Base-by-base conservation (phyloP, 768 basidiomycete genomes). In the Amanita exitialis region DNA sequence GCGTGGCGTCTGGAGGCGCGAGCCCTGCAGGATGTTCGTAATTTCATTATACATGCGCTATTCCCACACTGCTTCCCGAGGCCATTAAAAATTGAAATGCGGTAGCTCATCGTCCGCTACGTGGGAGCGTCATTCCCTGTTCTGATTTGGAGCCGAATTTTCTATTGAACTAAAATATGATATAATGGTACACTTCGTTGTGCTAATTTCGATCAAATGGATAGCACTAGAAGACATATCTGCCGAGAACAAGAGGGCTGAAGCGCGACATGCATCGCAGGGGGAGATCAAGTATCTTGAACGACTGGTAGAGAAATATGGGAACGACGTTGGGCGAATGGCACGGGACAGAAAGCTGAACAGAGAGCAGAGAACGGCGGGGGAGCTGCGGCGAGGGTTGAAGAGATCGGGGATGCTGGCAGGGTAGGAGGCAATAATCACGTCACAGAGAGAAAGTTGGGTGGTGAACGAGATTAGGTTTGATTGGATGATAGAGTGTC, bases 291-390 rank as follows among this genome's bases (percentile, higher is more conserved):
- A 65, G 41, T 88, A 85, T 65, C 71, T 98, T 38, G 64, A 69
- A 52, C 68, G 75, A 38, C 74, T 98, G 25, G 78, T 89, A 10
- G 64, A 65, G 37, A 83, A 77, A 64, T 72, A 97, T 66, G 87
- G 83, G 1, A 68, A 73, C 27, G 83, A 97, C 67, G 67, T 83
- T 20, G 75, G 78, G 25, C 71, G 66, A 44, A 97, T 96, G 93
- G 79, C 81, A 9, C 71, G 73, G 57, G 94, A 98, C 68, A 69
- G 80, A 53, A 83, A 74, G 65, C 64, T 86, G 53, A 97, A 98
- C 64, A 67, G 77, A 13, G 83, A 82, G 64, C 95, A 98, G 69
- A 78, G 84, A 61, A 96, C 92, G 2, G 76, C 72, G 28, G 93
- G 89, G 15, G 82, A 91, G 68, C 64, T 97, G 60, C 70, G 64